These are phyloP conservation scores for Hericium rajendrae DNA, from an alignment of 768 basidiomycete species.

Conservation along the genomic window DNA sequence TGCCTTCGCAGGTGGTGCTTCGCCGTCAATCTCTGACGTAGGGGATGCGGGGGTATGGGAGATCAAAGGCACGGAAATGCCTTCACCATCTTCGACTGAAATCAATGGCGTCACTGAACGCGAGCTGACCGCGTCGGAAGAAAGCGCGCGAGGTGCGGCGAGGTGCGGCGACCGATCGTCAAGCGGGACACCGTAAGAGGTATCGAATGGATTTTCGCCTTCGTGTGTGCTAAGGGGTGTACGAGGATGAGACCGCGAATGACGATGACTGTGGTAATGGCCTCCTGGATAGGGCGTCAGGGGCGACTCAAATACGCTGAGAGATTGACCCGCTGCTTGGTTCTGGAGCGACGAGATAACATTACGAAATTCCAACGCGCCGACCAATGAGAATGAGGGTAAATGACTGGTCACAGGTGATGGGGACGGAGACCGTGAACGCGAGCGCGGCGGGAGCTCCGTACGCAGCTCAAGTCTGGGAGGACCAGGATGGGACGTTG, in stretches of 20 bases:
- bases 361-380: slow-evolving; percentile 92
- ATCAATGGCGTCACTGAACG: slow-evolving; percentile 8
- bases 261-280: slow-evolving; percentile 47
- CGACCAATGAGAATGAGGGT: slow-evolving; percentile 85
- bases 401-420: slow-evolving; percentile 38
- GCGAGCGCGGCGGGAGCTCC: slow-evolving; percentile 38
- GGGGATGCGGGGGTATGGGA: slow-evolving; percentile 40
- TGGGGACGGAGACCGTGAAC: slow-evolving; percentile 33
- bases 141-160: slow-evolving; percentile 19
- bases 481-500: slow-evolving; percentile 26
- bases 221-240: slow-evolving; percentile 20
- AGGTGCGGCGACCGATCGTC: slow-evolving; percentile 36
- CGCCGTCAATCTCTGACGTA: slow-evolving; percentile 34
- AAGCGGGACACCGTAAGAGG: slow-evolving; percentile 39
- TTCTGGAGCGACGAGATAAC: slow-evolving; percentile 74
- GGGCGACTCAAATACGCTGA: slow-evolving; percentile 56
- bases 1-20: slow-evolving; percentile 37
- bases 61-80: slow-evolving; percentile 35
- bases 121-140: slow-evolving; percentile 1
- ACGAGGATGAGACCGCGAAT: slow-evolving; percentile 22
- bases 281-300: slow-evolving; percentile 69
- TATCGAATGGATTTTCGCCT: slow-evolving; percentile 41
- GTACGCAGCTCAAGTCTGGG: slow-evolving; percentile 29
- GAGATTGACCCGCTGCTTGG: slow-evolving; percentile 50
- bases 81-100: slow-evolving; percentile 12